Base-by-base conservation (phyloP, 352 stramenopile genomes). In the Pythium vanterpoolii region DNA sequence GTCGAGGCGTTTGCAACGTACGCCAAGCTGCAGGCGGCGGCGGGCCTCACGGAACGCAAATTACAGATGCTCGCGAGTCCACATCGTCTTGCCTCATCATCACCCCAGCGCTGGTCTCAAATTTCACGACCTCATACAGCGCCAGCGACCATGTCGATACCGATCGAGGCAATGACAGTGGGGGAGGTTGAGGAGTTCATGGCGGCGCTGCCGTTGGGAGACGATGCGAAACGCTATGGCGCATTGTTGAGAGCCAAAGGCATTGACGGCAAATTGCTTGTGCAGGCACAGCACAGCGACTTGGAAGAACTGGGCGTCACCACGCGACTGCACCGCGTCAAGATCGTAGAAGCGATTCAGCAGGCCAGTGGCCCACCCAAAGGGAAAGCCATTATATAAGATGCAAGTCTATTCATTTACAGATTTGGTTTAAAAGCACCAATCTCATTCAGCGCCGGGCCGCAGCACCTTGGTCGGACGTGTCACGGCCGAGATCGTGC, bases 261-360 rank as follows among this genome's bases (percentile, higher is more conserved):
- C 21, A 90, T 93, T 57, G 82, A 91, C 43, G 84, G 84, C 9
- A 50, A 55, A 19, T 49, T 92, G n/a, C 61, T 92, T 13, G 42
- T 58, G 1, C 77, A 86, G 40, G 78, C 79, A 4, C 83, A 71
- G 1, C 69, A 87, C 16, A 52, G 46, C 6, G 82, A 94, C 33
- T 56, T 94, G 0, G 68, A 87, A 36, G 82, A 94, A 39, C 65
- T 94, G 28, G 84, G 84, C 27, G 68, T 94, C 33, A 36, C 27
- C 16, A 74, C 90, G 43, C 79, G 82, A 14, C 53, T 94, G 51
- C 84, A 94, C 36, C 84, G 84, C 24, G 54, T 91, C 47, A 83
- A 82, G 49, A 89, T 94, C 50, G 56, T 94, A 1, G 63, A 81
- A 4, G 71, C 74, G 0, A 33, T 65, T 11, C 13, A 21, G 27